Base-by-base conservation (phyloP, 441 rosid species). In the Eutrema salsugineum region DNA sequence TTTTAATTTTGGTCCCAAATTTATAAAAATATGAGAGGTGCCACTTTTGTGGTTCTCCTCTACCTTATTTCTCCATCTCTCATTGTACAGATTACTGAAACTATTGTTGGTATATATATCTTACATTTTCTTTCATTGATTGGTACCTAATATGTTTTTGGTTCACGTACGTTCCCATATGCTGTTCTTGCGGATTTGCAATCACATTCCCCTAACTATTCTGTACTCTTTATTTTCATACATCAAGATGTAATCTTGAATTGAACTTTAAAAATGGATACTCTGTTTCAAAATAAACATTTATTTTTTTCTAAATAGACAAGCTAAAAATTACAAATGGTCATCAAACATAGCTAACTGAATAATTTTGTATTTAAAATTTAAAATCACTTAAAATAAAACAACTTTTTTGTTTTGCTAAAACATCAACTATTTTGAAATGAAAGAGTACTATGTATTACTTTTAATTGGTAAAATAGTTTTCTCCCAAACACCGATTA, bases 21-120 rank as follows among this genome's bases (percentile, higher is more conserved):
- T 27, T 11, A 20, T 0, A 0, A 4, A 73, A 66, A 49, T 53
- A 32, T 64, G 46, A 63, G 63, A 48, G 67, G 71, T 76, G 79
- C 71, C 79, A 76, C 71, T 56, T 76, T 76, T 76, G 76, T 76
- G 79, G 79, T 70, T 76, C 76, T 64, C 68, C 67, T 51, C 62
- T 27, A 49, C 49, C 67, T 30, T 69, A 11, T 39, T 22, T 48
- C 47, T 5, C 49, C 63, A 32, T 70, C 76, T 24, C 66, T 57
- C 57, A 11, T 38, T 76, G 6, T 33, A n/a, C n/a, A n/a, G n/a
- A n/a, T n/a, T n/a, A 10, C 11, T 55, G 8, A 11, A 19, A 20
- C 48, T 8, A 4, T 9, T 19, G 27, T 60, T 49, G 19, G 30
- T 51, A 60, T 19, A 60, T 19, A 30, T 42, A 22, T 12, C 27